phyloP scores from a whole-genome alignment of 768 basidiomycete genomes.

The Trametes elegans region DNA sequence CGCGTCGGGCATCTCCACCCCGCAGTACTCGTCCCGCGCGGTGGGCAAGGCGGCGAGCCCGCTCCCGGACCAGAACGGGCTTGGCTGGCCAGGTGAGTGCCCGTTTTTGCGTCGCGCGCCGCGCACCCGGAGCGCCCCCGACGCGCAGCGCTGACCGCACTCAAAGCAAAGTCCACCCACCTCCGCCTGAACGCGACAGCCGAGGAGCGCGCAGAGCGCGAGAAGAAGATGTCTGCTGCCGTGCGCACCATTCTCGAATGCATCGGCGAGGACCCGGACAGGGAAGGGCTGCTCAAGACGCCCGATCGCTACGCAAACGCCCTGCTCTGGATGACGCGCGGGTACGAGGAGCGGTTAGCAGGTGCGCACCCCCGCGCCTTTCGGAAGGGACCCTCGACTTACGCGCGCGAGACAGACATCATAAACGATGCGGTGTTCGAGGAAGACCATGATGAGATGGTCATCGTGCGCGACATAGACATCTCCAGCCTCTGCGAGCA shows the following conservation, averaged over 20 bases:
- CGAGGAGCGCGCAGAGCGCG: slow-evolving; percentile 66
- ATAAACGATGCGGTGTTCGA: slow-evolving; percentile 98
- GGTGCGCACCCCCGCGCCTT: too few species aligned
- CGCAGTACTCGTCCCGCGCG: slow-evolving; percentile 38
- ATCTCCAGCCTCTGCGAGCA: slow-evolving; percentile 98
- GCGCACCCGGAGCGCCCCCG: too few species aligned
- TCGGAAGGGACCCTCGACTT: not conserved
- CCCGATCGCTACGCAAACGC: slow-evolving; percentile 97
- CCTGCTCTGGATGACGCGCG: slow-evolving; percentile 98
- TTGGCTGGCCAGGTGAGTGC: slow-evolving; percentile 89
- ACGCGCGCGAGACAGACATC: slow-evolving; percentile 65
- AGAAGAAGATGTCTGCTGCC: slow-evolving; percentile 76
- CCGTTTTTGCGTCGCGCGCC: not conserved
- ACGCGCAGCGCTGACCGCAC: slow-evolving; percentile 15
- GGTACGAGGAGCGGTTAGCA: slow-evolving; percentile 93
- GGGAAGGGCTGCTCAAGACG: slow-evolving; percentile 89
- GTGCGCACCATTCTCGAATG: slow-evolving; percentile 93
- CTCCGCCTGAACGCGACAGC: slow-evolving; percentile 79
- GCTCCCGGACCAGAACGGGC: slow-evolving; percentile 60
- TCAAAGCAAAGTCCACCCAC: slow-evolving; percentile 84
- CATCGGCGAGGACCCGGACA: slow-evolving; percentile 96
- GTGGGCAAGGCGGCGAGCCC: slow-evolving; percentile 31
- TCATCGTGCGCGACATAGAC: slow-evolving; percentile 95
- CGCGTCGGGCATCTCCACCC: slow-evolving; percentile 66
- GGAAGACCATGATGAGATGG: slow-evolving; percentile 99